Evolutionary conservation across 805 yeast species (phyloP).

Genomic region (Candida morakotiae): DNA sequence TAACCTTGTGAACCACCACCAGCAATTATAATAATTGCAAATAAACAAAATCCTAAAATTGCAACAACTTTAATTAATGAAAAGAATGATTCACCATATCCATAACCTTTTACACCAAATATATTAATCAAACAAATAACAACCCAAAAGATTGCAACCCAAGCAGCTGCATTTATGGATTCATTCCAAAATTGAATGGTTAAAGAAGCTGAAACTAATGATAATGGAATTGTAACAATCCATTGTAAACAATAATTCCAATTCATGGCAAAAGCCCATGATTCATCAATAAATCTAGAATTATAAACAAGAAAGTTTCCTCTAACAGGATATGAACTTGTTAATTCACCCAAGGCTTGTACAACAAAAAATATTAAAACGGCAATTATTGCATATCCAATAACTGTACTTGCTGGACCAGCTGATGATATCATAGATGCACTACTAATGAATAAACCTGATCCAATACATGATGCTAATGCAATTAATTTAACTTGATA

Average conservation of each 20-base stretch:
- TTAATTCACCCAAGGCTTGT: constrained; percentile 39
- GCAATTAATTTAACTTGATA: constrained; percentile 14
- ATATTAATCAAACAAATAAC: constrained; percentile 30
- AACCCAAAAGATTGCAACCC: constrained; percentile 38
- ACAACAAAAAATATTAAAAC: constrained; percentile 37
- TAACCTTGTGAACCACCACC: constrained; percentile 39
- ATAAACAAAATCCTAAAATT: constrained; percentile 37
- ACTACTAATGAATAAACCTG: constrained; percentile 17
- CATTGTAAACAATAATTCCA: constrained; percentile 43
- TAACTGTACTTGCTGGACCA: constrained; percentile 17
- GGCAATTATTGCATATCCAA: constrained; percentile 34
- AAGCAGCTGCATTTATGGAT: constrained; percentile 35
- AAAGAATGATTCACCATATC: constrained; percentile 33
- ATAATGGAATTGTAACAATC: constrained; percentile 40
- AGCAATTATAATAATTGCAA: constrained; percentile 34
- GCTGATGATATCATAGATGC: constrained; percentile 15
- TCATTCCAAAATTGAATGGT: constrained; percentile 39
- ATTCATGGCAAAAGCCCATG: constrained; percentile 42
- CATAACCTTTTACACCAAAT: constrained; percentile 34
- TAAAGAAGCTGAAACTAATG: constrained; percentile 39
- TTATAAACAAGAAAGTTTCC: constrained; percentile 41
- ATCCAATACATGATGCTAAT: constrained; percentile 18
- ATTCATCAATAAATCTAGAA: constrained; percentile 37
- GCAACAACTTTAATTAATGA: constrained; percentile 34
- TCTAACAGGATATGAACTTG: constrained; percentile 35